Base-by-base conservation (phyloP, 2,329 filamentous ascomycete species). In the Penicillium decumbens region DNA sequence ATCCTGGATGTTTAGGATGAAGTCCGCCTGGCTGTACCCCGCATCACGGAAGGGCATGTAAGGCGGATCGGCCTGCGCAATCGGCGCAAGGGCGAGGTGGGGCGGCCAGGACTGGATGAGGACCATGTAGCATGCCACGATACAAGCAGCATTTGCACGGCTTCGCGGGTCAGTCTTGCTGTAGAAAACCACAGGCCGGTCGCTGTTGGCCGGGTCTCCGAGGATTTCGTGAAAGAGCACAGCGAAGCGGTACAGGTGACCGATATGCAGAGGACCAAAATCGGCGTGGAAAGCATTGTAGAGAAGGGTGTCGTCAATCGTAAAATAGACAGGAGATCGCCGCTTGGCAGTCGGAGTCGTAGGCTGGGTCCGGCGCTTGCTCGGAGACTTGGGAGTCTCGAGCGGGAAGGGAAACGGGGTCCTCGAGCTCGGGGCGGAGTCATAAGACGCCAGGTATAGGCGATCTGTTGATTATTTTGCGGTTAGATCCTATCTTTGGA, bases 251-350 rank as follows among this genome's bases (percentile, higher is more conserved):
- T 97, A 98, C 35, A 98, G 77, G 70, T 98, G 93, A 24, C 93
- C 93, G 60, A 98, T 95, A 76, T 98, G 93, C 51, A 98, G 78
- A 64, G 93, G 93, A 63, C 93, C 93, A 71, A 98, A 98, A 74
- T 98, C 93, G 65, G 95, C 91, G 74, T 97, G 91, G 73, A 98
- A 98, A 28, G 92, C 91, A 71, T 98, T 98, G 79, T 98, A 98
- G 41, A 95, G 80, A 39, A 98, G 83, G 35, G 79, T 86, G 67
- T 95, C 89, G 68, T 98, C 93, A 59, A 97, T 85, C 43, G 89
- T 92, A 73, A 98, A 98, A 75, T 97, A 98, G 68, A 88, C 91
- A 1, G 93, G 93, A 47, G 84, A 74, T 43, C 74, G 70, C 39
- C 70, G 75, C 58, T 80, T 82, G 45, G 73, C 66, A n/a, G 71